Percentiles rank a stretch among this genome's conserved stretches.
phyloP scores from a whole-genome alignment of 192 early-diverging fungal species.

The Mortierella alpina region DNA sequence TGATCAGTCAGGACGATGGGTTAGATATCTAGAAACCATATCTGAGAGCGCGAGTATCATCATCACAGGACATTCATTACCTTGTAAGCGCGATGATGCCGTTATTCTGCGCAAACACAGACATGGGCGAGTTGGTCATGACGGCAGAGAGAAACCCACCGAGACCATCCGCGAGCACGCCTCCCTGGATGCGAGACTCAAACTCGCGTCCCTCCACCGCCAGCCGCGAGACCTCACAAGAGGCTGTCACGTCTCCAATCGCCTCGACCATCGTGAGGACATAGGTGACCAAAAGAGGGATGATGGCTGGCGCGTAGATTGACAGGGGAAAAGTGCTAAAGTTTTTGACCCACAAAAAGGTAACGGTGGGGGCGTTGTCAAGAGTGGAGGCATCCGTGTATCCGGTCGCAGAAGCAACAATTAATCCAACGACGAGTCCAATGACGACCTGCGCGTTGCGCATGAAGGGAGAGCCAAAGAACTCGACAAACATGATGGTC shows the following conservation, averaged over 20 bases:
- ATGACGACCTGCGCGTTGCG: slow-evolving; percentile 63
- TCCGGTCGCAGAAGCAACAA: slow-evolving; percentile 65
- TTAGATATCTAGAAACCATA: no score
- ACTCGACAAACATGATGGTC: slow-evolving; percentile 64
- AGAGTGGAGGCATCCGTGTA: slow-evolving; percentile 57
- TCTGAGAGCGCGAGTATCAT: no score
- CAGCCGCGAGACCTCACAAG: slow-evolving; percentile 64
- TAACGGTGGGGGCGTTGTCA: slow-evolving; percentile 56
- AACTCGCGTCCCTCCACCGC: slow-evolving; percentile 62
- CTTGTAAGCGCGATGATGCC: slow-evolving; percentile 65
- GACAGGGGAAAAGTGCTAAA: slow-evolving; percentile 62
- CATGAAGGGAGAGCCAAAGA: slow-evolving; percentile 66
- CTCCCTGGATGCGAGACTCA: slow-evolving; percentile 63
- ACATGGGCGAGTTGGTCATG: slow-evolving; percentile 64
- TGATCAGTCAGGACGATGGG: neutral
- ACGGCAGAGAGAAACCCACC: slow-evolving; percentile 60
- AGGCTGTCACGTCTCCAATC: slow-evolving; percentile 65
- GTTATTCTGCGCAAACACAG: slow-evolving; percentile 68
- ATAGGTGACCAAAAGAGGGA: slow-evolving; percentile 62
- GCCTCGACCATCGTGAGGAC: slow-evolving; percentile 58
- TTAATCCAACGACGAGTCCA: slow-evolving; percentile 58
- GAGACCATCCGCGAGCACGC: slow-evolving; percentile 66
- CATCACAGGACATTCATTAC: slow-evolving; percentile 3
- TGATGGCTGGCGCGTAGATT: slow-evolving; percentile 60
- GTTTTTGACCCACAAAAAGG: slow-evolving; percentile 66